A percentile compares a stretch with the other conserved stretches of the same genome.
These are phyloP conservation scores for Metarhizium humberi DNA, from an alignment of 2,329 filamentous ascomycete genomes.

Conservation along the genomic window DNA sequence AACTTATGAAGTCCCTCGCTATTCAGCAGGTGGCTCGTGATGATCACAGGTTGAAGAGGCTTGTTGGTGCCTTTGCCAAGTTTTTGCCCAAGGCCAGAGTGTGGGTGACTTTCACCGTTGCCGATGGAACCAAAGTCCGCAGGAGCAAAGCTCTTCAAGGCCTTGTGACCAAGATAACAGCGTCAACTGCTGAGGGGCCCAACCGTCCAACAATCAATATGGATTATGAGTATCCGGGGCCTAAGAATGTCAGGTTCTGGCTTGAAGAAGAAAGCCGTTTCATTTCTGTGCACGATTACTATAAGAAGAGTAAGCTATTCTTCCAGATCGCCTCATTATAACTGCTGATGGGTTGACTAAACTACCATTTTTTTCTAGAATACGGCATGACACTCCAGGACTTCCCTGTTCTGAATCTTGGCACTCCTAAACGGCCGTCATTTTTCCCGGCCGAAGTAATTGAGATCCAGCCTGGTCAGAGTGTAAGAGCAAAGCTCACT, in stretches of 20 bases:
- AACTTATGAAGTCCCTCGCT: slow-evolving; percentile 21
- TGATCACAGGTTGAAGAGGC: slow-evolving; percentile 13
- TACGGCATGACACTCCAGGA: slow-evolving; percentile 26
- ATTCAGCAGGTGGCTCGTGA: slow-evolving; percentile 8
- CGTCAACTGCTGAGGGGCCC: slow-evolving; percentile 5
- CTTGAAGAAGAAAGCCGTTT: slow-evolving; percentile 19
- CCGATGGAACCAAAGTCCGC: slow-evolving; percentile 20
- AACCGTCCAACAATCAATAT: slow-evolving; percentile 15
- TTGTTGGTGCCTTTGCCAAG: slow-evolving; percentile 19
- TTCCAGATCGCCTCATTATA: neutral
- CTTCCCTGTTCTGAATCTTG: slow-evolving; percentile 58
- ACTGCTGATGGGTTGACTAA: neutral
- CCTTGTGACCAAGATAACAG: slow-evolving; percentile 16
- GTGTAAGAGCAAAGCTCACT: slow-evolving; percentile 48
- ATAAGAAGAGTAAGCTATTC: slow-evolving; percentile 27
- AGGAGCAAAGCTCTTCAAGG: slow-evolving; percentile 19
- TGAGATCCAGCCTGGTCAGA: slow-evolving; percentile 54
- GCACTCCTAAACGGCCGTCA: slow-evolving; percentile 42
- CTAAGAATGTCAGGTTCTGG: slow-evolving; percentile 22
- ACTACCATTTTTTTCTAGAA: slow-evolving; percentile 14
- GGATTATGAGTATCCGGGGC: slow-evolving; percentile 21
- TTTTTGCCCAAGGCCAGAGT: slow-evolving; percentile 30
- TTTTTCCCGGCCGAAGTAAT: slow-evolving; percentile 63
- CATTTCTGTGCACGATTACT: slow-evolving; percentile 34
- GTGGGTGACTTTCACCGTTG: slow-evolving; percentile 19